phyloP scores from a whole-genome alignment of 2,329 filamentous ascomycete genomes.

The Aspergillus sp. region DNA sequence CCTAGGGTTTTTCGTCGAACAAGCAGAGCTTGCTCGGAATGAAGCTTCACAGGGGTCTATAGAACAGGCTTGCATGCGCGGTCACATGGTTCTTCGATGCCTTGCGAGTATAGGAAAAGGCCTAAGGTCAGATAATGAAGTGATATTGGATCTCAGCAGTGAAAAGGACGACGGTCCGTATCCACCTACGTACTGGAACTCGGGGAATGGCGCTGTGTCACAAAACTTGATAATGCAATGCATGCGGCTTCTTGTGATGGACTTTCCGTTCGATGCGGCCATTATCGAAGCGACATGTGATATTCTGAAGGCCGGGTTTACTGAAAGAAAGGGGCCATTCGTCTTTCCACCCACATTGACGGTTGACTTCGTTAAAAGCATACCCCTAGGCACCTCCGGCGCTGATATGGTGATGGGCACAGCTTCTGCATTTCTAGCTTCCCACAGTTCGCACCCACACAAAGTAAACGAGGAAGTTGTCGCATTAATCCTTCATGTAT shows the following conservation, averaged over 20 bases:
- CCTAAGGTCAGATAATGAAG: conserved; percentile 37
- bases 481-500: conserved; percentile 40
- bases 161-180: conserved; percentile 25
- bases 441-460: conserved; percentile 37
- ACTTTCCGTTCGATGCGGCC: conserved; percentile 40
- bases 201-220: conserved; percentile 28
- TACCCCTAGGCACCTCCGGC: conserved; percentile 39
- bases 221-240: conserved; percentile 42
- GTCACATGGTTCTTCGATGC: conserved; percentile 38
- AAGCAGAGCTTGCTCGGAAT: conserved; percentile 33
- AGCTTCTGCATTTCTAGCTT: conserved; percentile 47
- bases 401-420: conserved; percentile 47
- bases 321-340: conserved; percentile 44
- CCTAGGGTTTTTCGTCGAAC: conserved; percentile 36
- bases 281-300: conserved; percentile 48
- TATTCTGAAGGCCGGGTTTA: conserved; percentile 47
- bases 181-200: conserved; percentile 40
- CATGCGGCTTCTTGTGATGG: conserved; percentile 40
- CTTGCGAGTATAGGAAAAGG: conserved; percentile 44
- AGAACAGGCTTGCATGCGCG: conserved; percentile 36
- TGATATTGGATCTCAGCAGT: conserved; percentile 34
- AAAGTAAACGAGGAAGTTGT: conserved; percentile 34
- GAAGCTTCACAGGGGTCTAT: conserved; percentile 30
- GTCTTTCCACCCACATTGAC: conserved; percentile 44
- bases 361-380: conserved; percentile 42